A percentile compares a stretch with the other conserved stretches of the same genome.
Conservation (phyloP, 106 monocot species). For the Posidonia australis region DNA sequence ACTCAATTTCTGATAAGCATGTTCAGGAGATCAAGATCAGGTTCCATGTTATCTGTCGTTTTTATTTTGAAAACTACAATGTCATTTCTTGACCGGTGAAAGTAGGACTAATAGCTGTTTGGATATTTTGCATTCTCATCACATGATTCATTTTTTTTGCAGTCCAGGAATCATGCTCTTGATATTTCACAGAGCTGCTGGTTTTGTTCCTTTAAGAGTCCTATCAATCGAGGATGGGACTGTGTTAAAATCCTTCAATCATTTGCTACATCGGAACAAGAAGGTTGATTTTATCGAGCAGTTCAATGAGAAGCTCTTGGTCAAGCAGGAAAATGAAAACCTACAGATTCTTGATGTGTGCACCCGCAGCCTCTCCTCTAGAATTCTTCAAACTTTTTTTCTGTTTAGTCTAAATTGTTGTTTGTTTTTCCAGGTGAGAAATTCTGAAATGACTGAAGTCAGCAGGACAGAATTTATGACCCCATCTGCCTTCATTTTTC, state of each 20-base stretch:
- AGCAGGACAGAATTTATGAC: constrained; percentile 73
- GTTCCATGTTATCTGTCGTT: constrained; percentile 17
- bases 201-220: constrained; percentile 68
- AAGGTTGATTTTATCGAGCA: constrained; percentile 79
- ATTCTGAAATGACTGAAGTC: constrained; percentile 53
- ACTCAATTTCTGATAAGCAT: constrained; percentile 73
- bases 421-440: constrained; percentile 36
- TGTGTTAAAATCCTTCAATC: constrained; percentile 62
- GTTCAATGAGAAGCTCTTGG: constrained; percentile 82
- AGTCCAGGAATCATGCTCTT: constrained; percentile 84
- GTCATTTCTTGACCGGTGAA: too few relatives aligned
- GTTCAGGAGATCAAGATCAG: constrained; percentile 90
- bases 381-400: background rate
- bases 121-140: too few relatives aligned
- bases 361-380: too few relatives aligned
- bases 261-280: constrained; percentile 67
- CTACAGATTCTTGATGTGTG: constrained; percentile 82
- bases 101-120: too few relatives aligned
- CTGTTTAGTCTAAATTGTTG: background rate
- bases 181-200: constrained; percentile 50
- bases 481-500: constrained; percentile 81
- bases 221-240: constrained; percentile 80
- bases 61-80: too few relatives aligned
- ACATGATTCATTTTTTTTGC: too few relatives aligned
- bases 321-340: constrained; percentile 75